A percentile compares a stretch with the other conserved stretches of the same genome.
Evolutionary conservation across 805 yeast genomes (phyloP).

Genomic region (Saccharomycopsis sp.): DNA sequence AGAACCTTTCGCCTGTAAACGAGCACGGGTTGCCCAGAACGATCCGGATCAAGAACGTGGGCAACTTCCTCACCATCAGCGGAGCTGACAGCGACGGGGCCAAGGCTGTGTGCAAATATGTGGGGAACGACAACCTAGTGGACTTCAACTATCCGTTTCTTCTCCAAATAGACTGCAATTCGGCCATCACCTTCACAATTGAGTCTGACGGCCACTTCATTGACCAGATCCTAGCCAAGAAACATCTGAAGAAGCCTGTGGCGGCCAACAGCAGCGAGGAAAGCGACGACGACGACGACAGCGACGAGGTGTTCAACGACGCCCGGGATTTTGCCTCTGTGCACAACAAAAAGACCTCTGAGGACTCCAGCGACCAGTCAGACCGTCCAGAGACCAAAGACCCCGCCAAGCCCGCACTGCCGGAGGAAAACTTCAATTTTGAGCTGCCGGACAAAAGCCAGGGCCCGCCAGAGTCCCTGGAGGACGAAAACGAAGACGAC

Average conservation of each 20-base stretch:
- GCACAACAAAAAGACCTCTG: not conserved
- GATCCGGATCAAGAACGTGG: constrained; percentile 9
- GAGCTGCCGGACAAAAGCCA: not conserved
- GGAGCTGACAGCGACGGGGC: not conserved
- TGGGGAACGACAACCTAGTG: constrained; percentile 7
- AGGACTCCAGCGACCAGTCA: constrained; percentile 8
- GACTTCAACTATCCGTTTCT: constrained; percentile 17
- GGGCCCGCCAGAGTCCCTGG: not conserved
- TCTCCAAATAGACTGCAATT: constrained; percentile 3
- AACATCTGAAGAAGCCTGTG: not conserved
- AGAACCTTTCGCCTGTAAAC: not conserved
- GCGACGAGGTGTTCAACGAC: constrained; percentile 12
- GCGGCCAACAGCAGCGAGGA: constrained; percentile 4
- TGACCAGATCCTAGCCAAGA: constrained; percentile 9
- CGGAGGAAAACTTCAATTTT: constrained; percentile 2
- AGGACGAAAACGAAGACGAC: constrained; percentile 11
- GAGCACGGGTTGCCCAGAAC: not conserved
- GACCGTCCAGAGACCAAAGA: not conserved
- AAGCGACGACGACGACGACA: constrained; percentile 12
- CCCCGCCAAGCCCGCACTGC: not conserved
- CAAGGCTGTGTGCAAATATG: constrained; percentile 6
- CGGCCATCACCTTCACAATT: constrained; percentile 11
- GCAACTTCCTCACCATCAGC: constrained; percentile 8
- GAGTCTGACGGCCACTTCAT: constrained; percentile 18
- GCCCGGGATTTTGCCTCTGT: constrained; percentile 7